phyloP scores from a whole-genome alignment of 2,329 filamentous ascomycete species.

The Trichophyton schoenleinii region DNA sequence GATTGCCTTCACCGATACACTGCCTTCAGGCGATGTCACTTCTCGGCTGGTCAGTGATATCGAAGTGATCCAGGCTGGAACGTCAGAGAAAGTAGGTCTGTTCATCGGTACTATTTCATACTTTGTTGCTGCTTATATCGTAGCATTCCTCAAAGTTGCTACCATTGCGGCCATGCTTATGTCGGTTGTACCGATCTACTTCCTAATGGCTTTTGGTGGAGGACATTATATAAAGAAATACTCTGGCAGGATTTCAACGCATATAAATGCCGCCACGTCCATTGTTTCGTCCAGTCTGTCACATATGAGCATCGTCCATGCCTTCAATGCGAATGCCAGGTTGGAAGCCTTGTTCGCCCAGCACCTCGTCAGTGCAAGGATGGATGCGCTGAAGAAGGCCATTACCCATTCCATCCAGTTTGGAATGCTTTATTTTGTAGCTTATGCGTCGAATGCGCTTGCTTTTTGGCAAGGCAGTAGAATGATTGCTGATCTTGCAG shows the following conservation, averaged over 20 bases:
- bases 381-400: slow-evolving; percentile 45
- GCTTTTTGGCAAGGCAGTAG: slow-evolving; percentile 54
- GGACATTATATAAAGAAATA: slow-evolving; percentile 44
- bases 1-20: slow-evolving; percentile 50
- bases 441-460: slow-evolving; percentile 51
- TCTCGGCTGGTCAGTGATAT: slow-evolving; percentile 54
- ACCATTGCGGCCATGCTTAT: slow-evolving; percentile 52
- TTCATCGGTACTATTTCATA: slow-evolving; percentile 50
- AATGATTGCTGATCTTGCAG: slow-evolving; percentile 34
- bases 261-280: slow-evolving; percentile 46
- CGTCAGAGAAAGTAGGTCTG: slow-evolving; percentile 58
- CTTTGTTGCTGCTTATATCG: slow-evolving; percentile 54
- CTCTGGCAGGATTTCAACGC: slow-evolving; percentile 38
- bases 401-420: slow-evolving; percentile 43
- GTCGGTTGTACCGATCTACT: slow-evolving; percentile 50
- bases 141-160: slow-evolving; percentile 54
- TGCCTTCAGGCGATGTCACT: slow-evolving; percentile 51
- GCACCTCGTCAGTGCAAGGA: slow-evolving; percentile 39
- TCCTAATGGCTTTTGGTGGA: slow-evolving; percentile 46
- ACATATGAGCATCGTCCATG: slow-evolving; percentile 50
- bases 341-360: slow-evolving; percentile 48
- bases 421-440: slow-evolving; percentile 51
- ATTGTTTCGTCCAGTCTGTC: slow-evolving; percentile 51
- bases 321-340: slow-evolving; percentile 47
- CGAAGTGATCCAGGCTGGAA: slow-evolving; percentile 53